Base-by-base conservation (phyloP, 495 filamentous ascomycete species). In the Hypoxylon fuscum region DNA sequence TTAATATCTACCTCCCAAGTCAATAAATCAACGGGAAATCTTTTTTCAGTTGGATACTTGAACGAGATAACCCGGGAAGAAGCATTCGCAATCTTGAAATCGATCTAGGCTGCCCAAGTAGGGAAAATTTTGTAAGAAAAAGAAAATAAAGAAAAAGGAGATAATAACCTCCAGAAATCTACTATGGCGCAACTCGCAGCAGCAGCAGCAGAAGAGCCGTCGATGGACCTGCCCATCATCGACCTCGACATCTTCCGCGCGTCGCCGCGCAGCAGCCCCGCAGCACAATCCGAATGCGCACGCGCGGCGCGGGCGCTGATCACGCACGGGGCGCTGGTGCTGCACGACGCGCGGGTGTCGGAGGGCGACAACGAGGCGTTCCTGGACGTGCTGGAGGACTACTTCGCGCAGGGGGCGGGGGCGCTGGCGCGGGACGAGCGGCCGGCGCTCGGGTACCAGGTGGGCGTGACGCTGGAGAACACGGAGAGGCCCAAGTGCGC, bases 401-500 rank as follows among this genome's bases (percentile, higher is more conserved):
- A 82, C 69, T 82, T 82, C 59, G 78, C 79, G 43, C 80, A 81
- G 69, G 79, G 79, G 41, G 73, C 72, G 8, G 76, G 49, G 5
- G 66, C 68, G 5, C 70, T 81, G 18, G 55, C 56, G 32, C 56
- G 62, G 15, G 80, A 82, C 52, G 79, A 81, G 68, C 75, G 80
- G 2, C 80, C 80, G 34, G 79, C 79, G 64, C 69, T 82, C 12
- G 69, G 72, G 46, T 82, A 77, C 68, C 80, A 82, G 71, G 76
- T 82, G 35, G 80, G 80, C 61, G 80, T 81, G 15, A 82, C 80
- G 21, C 76, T 82, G 42, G 80, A 81, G 40, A 81, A 82, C 72
- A 82, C 80, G 31, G 80, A 82, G 67, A 81, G 78, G 74, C 80
- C 80, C 35, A 81, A 81, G 70, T 82, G 80, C 65, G 80, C 80